Evolutionary conservation across 2,329 filamentous ascomycete genomes (phyloP), one percentile per base, ranked within the genome.

Genomic region (Alternaria alternata): DNA sequence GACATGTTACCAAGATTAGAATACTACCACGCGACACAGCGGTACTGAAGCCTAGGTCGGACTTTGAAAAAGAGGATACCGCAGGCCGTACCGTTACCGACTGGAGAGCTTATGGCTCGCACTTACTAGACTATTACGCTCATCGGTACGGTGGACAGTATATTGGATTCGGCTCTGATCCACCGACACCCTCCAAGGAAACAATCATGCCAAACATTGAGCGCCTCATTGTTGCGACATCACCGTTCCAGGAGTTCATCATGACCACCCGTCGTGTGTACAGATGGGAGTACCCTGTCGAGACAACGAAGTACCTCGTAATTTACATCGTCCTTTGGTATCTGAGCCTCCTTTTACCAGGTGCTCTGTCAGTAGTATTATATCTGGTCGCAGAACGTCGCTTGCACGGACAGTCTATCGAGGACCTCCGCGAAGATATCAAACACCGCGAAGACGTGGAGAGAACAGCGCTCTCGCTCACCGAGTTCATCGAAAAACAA

Each of bases 101-200:
- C 28, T 79, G 75, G 76, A 66, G 44, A n/a, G 65, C 63, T 11
- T 79, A 72, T 54, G 52, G 41, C 2, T 54, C 64, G 7, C 66
- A 77, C 74, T 67, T 76, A 54, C 41, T 77, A 7, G 43, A 71
- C 12, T 71, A 71, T 39, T 62, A 64, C 24, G 73, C 73, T 2
- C 68, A 76, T 26, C 61, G 61, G 20, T 80, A 80, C 42, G 74
- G 77, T 20, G 75, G 75, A 4, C 74, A 78, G 57, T 80, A 81
- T 42, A 73, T 80, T 9, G 77, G 77, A 60, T 72, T 73, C 39
- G 64, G 68, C 55, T 68, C 73, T 41, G 39, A 73, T 41, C 69
- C 69, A 49, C 75, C 75, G 5, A 43, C 57, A 1, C 75, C 75
- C 0, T 72, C 67, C 3, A 76, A 77, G 46, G 69, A 76, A 12